Evolutionary conservation across 2,329 filamentous ascomycete species (phyloP).

Genomic region (Aspergillus hortae): DNA sequence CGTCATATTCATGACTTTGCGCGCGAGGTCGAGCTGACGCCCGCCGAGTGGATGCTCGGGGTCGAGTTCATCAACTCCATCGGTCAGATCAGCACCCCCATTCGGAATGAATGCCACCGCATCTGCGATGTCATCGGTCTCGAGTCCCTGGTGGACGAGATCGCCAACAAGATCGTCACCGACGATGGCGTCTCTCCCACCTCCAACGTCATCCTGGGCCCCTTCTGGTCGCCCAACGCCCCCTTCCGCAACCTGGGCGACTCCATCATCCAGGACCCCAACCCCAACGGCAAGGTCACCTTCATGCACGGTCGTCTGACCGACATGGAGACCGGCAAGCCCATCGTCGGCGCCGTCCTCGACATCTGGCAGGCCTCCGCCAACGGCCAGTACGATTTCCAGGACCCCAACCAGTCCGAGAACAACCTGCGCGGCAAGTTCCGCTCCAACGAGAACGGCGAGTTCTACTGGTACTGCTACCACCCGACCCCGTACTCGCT

Average conservation of each 20-base stretch:
- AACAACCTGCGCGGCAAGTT: slow-evolving; percentile 79
- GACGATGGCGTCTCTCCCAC: slow-evolving; percentile 62
- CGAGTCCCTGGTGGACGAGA: slow-evolving; percentile 74
- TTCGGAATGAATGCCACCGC: slow-evolving; percentile 70
- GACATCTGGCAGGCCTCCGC: slow-evolving; percentile 76
- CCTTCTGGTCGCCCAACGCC: slow-evolving; percentile 73
- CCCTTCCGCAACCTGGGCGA: slow-evolving; percentile 67
- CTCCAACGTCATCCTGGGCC: slow-evolving; percentile 72
- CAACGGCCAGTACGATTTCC: slow-evolving; percentile 74
- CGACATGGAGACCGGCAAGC: slow-evolving; percentile 63
- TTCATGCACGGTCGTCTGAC: slow-evolving; percentile 67
- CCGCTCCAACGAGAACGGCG: slow-evolving; percentile 64
- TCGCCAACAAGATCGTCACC: slow-evolving; percentile 65
- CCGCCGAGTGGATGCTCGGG: slow-evolving; percentile 73
- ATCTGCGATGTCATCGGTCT: slow-evolving; percentile 71
- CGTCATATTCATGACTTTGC: slow-evolving; percentile 74
- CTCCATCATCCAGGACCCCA: slow-evolving; percentile 62
- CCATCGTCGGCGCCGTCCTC: slow-evolving; percentile 65
- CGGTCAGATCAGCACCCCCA: slow-evolving; percentile 64
- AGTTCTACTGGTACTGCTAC: slow-evolving; percentile 69
- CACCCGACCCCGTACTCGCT: slow-evolving; percentile 71
- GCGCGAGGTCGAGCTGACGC: slow-evolving; percentile 71
- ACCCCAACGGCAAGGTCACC: slow-evolving; percentile 55
- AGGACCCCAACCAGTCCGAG: slow-evolving; percentile 67
- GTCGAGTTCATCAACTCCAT: slow-evolving; percentile 73